Evolutionary conservation across 345 rosid genomes (phyloP), one percentile per base, ranked within the genome.

Genomic region (Euphorbia lathyris): DNA sequence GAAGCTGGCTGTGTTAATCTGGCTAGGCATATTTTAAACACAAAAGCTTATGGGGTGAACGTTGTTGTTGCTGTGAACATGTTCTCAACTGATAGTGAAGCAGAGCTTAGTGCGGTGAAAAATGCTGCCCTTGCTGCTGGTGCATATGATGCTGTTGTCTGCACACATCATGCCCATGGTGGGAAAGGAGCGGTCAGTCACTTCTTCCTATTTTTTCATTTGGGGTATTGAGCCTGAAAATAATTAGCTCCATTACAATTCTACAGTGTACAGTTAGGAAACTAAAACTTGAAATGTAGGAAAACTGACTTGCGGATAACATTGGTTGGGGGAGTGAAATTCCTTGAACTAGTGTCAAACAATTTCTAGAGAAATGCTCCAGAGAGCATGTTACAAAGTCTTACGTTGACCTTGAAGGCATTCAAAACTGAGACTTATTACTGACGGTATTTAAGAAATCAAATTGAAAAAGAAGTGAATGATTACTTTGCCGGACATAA

Each of bases 1-100:
- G 98, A 92, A 87, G 91, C 91, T 68, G 99, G 99, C 22, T 95
- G 96, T 67, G 86, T 89, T 64, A 95, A 95, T 89, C 82, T 96
- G 65, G 96, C 94, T 11, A 88, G 86, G 87, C 99, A 96, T 84
- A 89, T 96, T 27, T 61, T 88, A 17, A 96, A 88, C 83, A 92
- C 96, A 19, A 96, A 86, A 81, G 80, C 89, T 20, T 96, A 92
- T 40, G 96, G 97, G 51, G 93, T 89, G 65, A 96, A 89, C 73
- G 99, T 96, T 23, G 97, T 92, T 55, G 98, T 96, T 70, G 98
- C 99, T 62, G 90, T 96, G 76, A 96, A 96, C 77, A 86, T 81
- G 89, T 96, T 96, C 73, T 83, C 98, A 25, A 86, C 97, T 25
- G 99, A 96, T 77, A 83, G 93, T 0, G 87, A 90, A 77, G 96